These are phyloP conservation scores for Penicillium crystallinum DNA, from an alignment of 495 filamentous ascomycete genomes.

Conservation along the genomic window DNA sequence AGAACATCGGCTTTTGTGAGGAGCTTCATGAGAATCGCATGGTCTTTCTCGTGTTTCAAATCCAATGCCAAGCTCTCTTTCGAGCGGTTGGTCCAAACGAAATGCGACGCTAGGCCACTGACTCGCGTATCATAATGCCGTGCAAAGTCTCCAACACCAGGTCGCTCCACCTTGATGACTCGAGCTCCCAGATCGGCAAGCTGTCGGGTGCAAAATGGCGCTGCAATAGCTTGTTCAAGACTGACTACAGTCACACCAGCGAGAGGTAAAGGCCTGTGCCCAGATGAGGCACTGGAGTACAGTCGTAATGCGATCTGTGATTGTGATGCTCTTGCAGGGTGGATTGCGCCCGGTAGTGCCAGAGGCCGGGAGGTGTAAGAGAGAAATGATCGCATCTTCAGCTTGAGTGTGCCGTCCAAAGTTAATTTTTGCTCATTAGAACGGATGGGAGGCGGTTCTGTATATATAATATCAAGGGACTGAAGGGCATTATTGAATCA, in stretches of 20 bases:
- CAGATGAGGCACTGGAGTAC: constrained; percentile 10
- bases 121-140: constrained; percentile 45
- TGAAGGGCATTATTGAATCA: background rate
- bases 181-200: constrained; percentile 48
- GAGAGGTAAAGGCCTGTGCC: constrained; percentile 28
- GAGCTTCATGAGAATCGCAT: constrained; percentile 39
- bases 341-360: background rate
- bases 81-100: constrained; percentile 50
- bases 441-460: background rate
- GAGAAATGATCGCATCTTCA: background rate
- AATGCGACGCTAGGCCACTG: constrained; percentile 45
- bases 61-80: constrained; percentile 48
- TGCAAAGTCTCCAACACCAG: constrained; percentile 46
- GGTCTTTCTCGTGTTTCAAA: constrained; percentile 38
- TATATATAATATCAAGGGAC: background rate
- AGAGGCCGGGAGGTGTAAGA: background rate
- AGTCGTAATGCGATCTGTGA: background rate
- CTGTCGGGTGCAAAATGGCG: constrained; percentile 49
- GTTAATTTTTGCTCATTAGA: background rate
- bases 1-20: constrained; percentile 44
- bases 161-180: constrained; percentile 50
- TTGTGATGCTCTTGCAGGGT: background rate
- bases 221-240: constrained; percentile 49
- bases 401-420: background rate
- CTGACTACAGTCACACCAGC: constrained; percentile 47